phyloP scores from a whole-genome alignment of 164 flowering plant species.

The Buxus sempervirens region DNA sequence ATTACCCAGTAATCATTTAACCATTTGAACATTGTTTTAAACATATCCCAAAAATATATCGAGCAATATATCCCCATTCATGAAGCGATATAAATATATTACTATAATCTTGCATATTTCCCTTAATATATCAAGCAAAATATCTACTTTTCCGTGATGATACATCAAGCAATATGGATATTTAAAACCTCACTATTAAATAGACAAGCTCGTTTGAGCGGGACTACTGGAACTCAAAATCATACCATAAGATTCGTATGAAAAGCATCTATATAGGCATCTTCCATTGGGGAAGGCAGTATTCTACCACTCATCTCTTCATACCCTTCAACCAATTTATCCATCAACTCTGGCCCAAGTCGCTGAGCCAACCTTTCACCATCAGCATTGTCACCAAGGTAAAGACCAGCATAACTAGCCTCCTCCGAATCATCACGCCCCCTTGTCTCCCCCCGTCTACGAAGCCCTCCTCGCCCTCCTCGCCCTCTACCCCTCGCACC shows the following conservation, averaged over 20 bases:
- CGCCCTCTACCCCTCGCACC: slow-evolving; percentile 22
- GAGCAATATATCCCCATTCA: too few species aligned
- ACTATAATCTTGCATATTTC: too few species aligned
- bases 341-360: slow-evolving; percentile 55
- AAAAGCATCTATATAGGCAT: slow-evolving; percentile 53
- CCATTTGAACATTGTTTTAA: too few species aligned
- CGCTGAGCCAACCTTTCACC: slow-evolving; percentile 54
- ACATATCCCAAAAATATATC: too few species aligned
- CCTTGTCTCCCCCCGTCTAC: slow-evolving; percentile 21
- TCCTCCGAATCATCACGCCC: slow-evolving; percentile 26
- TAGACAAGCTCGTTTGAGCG: neutral
- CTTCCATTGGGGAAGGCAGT: slow-evolving; percentile 62
- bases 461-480: slow-evolving; percentile 26
- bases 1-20: neutral
- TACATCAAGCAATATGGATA: too few species aligned
- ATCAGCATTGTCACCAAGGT: slow-evolving; percentile 49
- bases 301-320: slow-evolving; percentile 49
- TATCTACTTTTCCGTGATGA: too few species aligned
- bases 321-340: slow-evolving; percentile 43
- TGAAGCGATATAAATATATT: too few species aligned
- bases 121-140: too few species aligned
- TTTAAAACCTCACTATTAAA: too few species aligned
- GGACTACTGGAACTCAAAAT: neutral
- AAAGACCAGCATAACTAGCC: slow-evolving; percentile 21
- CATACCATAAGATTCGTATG: slow-evolving; percentile 52